These are phyloP conservation scores for Cercospora sojina DNA, from an alignment of 2,329 filamentous ascomycete species.

Conservation along the genomic window DNA sequence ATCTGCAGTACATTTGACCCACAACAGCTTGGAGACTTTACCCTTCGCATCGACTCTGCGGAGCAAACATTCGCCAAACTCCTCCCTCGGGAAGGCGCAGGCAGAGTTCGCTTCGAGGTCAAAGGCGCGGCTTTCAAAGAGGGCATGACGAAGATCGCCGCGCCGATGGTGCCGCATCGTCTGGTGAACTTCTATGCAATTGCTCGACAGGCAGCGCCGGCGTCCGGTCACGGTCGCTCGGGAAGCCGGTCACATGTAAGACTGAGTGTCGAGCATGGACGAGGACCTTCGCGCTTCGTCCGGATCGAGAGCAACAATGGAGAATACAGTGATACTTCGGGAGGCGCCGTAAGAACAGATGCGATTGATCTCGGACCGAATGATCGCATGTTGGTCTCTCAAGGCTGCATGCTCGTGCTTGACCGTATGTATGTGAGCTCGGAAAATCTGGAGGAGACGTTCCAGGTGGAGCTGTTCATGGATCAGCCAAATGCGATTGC, in stretches of 20 bases:
- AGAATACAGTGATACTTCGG: slow-evolving; percentile 65
- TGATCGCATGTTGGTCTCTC: slow-evolving; percentile 42
- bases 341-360: slow-evolving; percentile 63
- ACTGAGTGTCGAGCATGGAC: slow-evolving; percentile 70
- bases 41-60: slow-evolving; percentile 69
- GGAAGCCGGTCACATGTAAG: slow-evolving; percentile 56
- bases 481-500: slow-evolving; percentile 47
- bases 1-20: slow-evolving; percentile 89
- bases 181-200: slow-evolving; percentile 45
- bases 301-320: slow-evolving; percentile 69
- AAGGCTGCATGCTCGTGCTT: slow-evolving; percentile 75
- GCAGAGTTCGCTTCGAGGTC: slow-evolving; percentile 64
- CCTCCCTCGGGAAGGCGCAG: slow-evolving; percentile 72
- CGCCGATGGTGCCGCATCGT: slow-evolving; percentile 51
- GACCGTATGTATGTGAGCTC: slow-evolving; percentile 69
- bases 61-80: slow-evolving; percentile 56
- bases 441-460: slow-evolving; percentile 48
- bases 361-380: slow-evolving; percentile 73
- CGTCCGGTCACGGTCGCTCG: slow-evolving; percentile 18
- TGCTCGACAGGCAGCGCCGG: slow-evolving; percentile 26
- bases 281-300: slow-evolving; percentile 65
- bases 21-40: slow-evolving; percentile 72
- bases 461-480: slow-evolving; percentile 51
- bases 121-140: slow-evolving; percentile 52
- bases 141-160: slow-evolving; percentile 54